phyloP scores from a whole-genome alignment of 306 rosid genomes.

The Fragaria iinumae region DNA sequence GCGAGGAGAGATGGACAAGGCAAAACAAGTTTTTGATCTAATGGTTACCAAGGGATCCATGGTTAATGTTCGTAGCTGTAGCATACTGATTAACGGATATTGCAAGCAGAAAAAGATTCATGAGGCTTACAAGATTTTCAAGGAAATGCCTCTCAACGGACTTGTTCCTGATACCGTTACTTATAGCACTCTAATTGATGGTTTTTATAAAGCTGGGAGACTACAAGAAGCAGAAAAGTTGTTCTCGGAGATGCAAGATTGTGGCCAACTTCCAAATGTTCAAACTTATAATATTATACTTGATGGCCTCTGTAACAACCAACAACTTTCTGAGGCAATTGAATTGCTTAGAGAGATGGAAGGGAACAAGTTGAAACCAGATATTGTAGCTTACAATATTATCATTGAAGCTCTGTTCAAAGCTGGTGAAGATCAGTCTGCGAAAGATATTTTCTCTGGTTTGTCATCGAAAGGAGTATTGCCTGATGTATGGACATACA shows the following conservation, averaged over 20 bases:
- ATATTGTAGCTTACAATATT: not conserved
- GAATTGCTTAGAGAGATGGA: too few species aligned
- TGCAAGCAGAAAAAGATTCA: not conserved
- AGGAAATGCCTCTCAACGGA: not conserved
- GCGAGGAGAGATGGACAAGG: not conserved
- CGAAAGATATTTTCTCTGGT: not conserved
- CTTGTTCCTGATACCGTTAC: not conserved
- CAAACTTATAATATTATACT: too few species aligned
- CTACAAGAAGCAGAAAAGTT: not conserved
- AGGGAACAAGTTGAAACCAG: too few species aligned
- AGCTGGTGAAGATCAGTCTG: not conserved
- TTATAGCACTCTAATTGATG: not conserved
- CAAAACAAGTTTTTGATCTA: not conserved
- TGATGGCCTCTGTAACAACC: too few species aligned
- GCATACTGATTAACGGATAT: not conserved
- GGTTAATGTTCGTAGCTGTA: not conserved
- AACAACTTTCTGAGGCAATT: too few species aligned
- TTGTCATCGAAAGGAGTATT: not conserved
- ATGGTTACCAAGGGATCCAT: not conserved
- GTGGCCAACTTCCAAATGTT: too few species aligned
- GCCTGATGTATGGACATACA: not conserved
- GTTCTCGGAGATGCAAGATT: not conserved
- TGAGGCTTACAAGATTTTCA: not conserved
- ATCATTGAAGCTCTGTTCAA: not conserved
- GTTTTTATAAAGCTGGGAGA: not conserved